Evolutionary conservation across 257 asterid species (phyloP).

Genomic region (Nicotiana undulata): DNA sequence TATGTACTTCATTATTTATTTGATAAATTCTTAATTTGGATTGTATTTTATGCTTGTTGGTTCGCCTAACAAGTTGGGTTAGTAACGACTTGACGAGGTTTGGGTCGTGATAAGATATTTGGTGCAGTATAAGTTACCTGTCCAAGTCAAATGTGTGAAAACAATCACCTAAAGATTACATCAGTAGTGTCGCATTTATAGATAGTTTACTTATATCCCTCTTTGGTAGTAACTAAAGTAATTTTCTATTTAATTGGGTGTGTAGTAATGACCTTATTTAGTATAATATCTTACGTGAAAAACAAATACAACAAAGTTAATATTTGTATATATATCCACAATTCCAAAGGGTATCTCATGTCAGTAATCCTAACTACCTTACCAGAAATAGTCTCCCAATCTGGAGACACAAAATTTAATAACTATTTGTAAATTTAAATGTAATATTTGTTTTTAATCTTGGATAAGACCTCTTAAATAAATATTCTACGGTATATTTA

Average conservation of each 20-base stretch:
- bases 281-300: not conserved
- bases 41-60: too few relatives aligned
- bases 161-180: not conserved
- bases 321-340: not conserved
- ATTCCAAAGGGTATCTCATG: not conserved
- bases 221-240: not conserved
- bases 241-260: not conserved
- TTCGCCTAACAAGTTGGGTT: too few relatives aligned
- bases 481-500: too few relatives aligned
- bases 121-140: not conserved
- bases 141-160: constrained; percentile 10
- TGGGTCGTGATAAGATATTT: not conserved
- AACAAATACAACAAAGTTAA: not conserved
- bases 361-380: not conserved
- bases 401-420: not conserved
- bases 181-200: too few relatives aligned
- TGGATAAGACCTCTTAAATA: too few relatives aligned
- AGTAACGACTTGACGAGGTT: fast-evolving
- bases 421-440: too few relatives aligned
- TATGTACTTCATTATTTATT: too few relatives aligned
- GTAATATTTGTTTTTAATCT: too few relatives aligned
- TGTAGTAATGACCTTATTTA: not conserved
- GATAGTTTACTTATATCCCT: not conserved
- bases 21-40: too few relatives aligned
- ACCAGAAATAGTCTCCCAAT: not conserved